A percentile compares a stretch with the other conserved stretches of the same genome.
These are phyloP conservation scores for Ensete glaucum DNA, from an alignment of 176 grass and related monocot species.

Conservation along the genomic window DNA sequence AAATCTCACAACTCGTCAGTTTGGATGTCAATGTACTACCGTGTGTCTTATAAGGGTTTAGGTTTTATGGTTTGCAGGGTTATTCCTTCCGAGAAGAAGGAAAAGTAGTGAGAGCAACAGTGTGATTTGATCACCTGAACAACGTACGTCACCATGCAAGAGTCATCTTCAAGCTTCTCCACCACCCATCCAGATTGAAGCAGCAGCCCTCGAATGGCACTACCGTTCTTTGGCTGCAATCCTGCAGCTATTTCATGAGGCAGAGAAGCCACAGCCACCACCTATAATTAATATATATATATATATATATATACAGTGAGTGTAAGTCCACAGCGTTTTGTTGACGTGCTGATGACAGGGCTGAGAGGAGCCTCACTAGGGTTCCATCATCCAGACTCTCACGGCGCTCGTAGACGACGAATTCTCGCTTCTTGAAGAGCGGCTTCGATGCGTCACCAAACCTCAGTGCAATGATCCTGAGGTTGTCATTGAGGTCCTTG, in stretches of 20 bases:
- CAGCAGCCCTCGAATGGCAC: constrained; percentile 46
- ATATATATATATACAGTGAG: too few relatives aligned
- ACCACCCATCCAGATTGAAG: constrained; percentile 98
- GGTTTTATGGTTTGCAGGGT: too few relatives aligned
- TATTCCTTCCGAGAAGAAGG: too few relatives aligned
- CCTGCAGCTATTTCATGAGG: constrained; percentile 97
- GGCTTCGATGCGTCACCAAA: constrained; percentile 59
- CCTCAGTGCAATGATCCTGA: constrained; percentile 86
- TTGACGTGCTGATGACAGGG: too few relatives aligned
- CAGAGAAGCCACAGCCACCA: constrained; percentile 83
- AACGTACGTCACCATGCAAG: constrained; percentile 82
- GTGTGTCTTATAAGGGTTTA: too few relatives aligned
- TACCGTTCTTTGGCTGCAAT: constrained; percentile 50
- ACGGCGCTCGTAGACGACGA: constrained; percentile 84
- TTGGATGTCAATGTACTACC: too few relatives aligned
- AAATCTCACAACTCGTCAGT: too few relatives aligned
- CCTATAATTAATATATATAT: constrained; percentile 10
- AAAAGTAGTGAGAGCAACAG: too few relatives aligned
- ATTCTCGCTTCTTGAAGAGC: constrained; percentile 66
- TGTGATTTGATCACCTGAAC: constrained; percentile 26
- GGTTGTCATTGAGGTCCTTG: constrained; percentile 59
- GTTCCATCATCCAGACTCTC: constrained; percentile 97
- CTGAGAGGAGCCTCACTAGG: constrained; percentile 25
- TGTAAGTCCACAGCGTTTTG: too few relatives aligned
- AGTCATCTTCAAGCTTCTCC: constrained; percentile 57